Base-by-base conservation (phyloP, 306 rosid genomes). In the Lathyrus aphaca region DNA sequence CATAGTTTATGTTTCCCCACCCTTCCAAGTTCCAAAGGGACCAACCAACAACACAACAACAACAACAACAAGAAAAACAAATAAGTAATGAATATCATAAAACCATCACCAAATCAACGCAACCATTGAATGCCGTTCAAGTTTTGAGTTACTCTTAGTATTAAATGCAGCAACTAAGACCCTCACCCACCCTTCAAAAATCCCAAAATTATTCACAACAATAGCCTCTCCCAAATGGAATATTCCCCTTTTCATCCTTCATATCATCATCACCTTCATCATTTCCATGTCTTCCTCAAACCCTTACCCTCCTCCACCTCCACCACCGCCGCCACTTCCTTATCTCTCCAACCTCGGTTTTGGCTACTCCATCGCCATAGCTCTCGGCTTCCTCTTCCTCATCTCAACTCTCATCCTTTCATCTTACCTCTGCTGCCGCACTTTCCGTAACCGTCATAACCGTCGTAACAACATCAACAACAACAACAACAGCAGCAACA, bases 281-380 rank as follows among this genome's bases (percentile, higher is more conserved):
- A 2, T 57, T 59, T 48, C 25, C 77, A 39, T 74, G 72, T 59
- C 76, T 42, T n/a, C 78, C 23, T 13, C 72, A 10, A 17, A 74
- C 64, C 13, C 77, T 11, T 19, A 40, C 13, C 4, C 82, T 11
- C 15, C 29, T 12, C 4, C 83, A 18, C 58, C 81, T 48, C 60
- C 84, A 77, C 30, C 30, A 4, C 58, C 69, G 7, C 63, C 63
- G 1, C 7, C 84, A 60, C 10, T 85, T 53, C 27, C 76, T 29
- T 88, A 85, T 81, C 50, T 94, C 84, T 45, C 96, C 35, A 85
- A 77, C 54, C 74, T 90, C 54, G 96, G 98, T 76, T 82, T 88
- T 53, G 98, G 97, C 79, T 93, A 93, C 80, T 83, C 91, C 84
- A 93, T 93, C 53, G 98, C 96, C 83, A 84, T 93, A 67, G 91